Base-by-base conservation (phyloP, 2,329 filamentous ascomycete genomes). In the Fusarium longipes region DNA sequence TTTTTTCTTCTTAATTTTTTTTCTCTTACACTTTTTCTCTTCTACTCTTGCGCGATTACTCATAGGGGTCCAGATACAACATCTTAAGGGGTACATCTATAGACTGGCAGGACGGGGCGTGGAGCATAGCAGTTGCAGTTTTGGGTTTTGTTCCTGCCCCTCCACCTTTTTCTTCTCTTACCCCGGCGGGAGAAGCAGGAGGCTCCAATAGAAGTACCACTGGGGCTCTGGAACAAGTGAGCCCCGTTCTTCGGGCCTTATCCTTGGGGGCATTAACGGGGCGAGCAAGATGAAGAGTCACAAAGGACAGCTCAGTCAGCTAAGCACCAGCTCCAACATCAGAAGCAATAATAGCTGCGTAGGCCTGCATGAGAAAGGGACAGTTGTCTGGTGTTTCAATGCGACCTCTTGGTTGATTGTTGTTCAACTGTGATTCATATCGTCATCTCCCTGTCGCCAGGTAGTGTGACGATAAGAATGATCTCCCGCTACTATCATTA, bases 101-200 rank as follows among this genome's bases (percentile, higher is more conserved):
- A 47, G 30, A 36, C 56, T 67, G 52, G 58, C 39, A 39, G 45
- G 48, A 51, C 63, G 65, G 65, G 61, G 67, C 70, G 52, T 70
- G 65, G 71, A 57, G 67, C 57, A 55, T 55, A 58, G 30, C 42
- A 32, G 35, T 29, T 51, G 40, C 49, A 60, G 52, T 40, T 53
- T 58, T 55, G 36, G 36, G 35, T 36, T 35, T 57, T 68, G 67
- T 60, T 56, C 56, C 57, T 67, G 63, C 69, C 66, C 65, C 65
- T 68, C 69, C 65, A 60, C 64, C 60, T 68, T 68, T 67, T 68
- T 29, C 50, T 59, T 57, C 61, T 48, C 65, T 68, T 68, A 72
- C 70, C 70, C 70, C 70, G 25, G 70, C 59, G 71, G 66, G 70
- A 72, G 70, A 73, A 73, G 70, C 68, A 73, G 71, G 71, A 73